Evolutionary conservation across 1,284 basidiomycete species (phyloP).

Genomic region (Mycosarcoma mackinlayi): DNA sequence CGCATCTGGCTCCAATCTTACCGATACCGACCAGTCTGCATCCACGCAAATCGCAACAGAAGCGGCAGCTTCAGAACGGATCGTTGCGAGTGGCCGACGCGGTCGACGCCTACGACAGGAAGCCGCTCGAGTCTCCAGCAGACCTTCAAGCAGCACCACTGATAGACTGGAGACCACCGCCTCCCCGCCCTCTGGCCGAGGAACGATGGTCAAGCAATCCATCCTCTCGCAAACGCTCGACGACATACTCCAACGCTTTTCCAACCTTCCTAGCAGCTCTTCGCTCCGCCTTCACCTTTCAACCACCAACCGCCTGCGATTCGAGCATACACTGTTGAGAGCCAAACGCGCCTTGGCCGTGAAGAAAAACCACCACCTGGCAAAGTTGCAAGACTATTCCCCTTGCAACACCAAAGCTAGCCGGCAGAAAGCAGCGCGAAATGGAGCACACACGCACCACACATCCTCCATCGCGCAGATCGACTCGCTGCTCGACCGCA

Average conservation of each 20-base stretch:
- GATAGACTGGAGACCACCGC: background rate
- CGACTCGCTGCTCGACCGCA: background rate
- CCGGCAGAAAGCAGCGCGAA: too few species aligned
- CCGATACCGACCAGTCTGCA: background rate
- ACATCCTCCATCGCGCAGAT: slow-evolving; percentile 5
- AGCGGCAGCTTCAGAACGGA: background rate
- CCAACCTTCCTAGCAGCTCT: background rate
- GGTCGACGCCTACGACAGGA: slow-evolving; percentile 18
- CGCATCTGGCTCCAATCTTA: background rate
- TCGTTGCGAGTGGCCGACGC: slow-evolving; percentile 14
- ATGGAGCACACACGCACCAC: too few species aligned
- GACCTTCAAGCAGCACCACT: background rate
- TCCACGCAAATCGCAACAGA: too few species aligned
- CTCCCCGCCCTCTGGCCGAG: background rate
- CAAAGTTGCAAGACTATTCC: background rate
- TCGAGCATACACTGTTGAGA: slow-evolving; percentile 21
- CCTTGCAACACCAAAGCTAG: background rate
- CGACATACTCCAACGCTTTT: slow-evolving; percentile 21
- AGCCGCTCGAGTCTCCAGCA: background rate
- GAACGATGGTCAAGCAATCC: slow-evolving; percentile 15
- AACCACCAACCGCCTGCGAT: slow-evolving; percentile 19
- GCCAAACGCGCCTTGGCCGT: slow-evolving; percentile 4
- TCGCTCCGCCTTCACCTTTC: slow-evolving; percentile 3
- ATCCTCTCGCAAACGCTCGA: slow-evolving; percentile 10
- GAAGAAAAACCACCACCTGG: slow-evolving; percentile 1